Percentiles rank a stretch among this genome's conserved stretches.
Evolutionary conservation across 2,329 filamentous ascomycete species (phyloP).

Genomic region (Volutella citrinella): DNA sequence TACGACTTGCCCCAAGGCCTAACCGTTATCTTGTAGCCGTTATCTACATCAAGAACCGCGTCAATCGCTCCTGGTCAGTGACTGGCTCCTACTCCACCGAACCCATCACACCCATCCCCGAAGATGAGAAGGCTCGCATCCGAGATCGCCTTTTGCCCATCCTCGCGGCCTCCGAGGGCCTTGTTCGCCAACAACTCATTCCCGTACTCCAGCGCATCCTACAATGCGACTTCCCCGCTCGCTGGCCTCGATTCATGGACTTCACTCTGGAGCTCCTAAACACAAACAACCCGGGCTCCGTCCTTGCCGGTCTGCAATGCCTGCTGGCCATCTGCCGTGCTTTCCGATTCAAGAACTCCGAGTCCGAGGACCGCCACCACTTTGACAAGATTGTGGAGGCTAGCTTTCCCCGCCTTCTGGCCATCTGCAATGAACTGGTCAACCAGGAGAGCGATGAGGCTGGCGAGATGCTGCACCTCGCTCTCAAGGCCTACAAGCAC

Average conservation of each 20-base stretch:
- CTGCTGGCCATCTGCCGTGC: conserved; percentile 91
- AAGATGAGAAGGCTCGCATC: conserved; percentile 85
- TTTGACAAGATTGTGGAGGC: conserved; percentile 93
- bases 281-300: conserved; percentile 79
- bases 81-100: conserved; percentile 71
- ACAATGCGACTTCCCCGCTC: conserved; percentile 89
- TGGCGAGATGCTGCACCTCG: conserved; percentile 92
- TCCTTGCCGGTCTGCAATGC: conserved; percentile 92
- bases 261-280: conserved; percentile 87
- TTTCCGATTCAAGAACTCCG: conserved; percentile 85
- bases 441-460: conserved; percentile 91
- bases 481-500: conserved; percentile 97
- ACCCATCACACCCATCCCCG: conserved; percentile 64
- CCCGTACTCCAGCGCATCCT: conserved; percentile 94
- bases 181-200: conserved; percentile 88
- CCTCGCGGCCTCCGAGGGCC: conserved; percentile 74
- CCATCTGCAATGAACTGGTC: conserved; percentile 84
- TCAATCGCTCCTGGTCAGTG: conserved; percentile 86
- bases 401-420: conserved; percentile 83
- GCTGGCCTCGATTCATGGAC: conserved; percentile 93
- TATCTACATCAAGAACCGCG: conserved; percentile 96
- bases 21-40: conserved; percentile 59
- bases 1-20: conserved; percentile 19
- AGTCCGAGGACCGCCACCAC: conserved; percentile 72
- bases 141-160: conserved; percentile 86